Base-by-base conservation (phyloP, 2,329 filamentous ascomycete species). In the Trichoderma semiorbis region DNA sequence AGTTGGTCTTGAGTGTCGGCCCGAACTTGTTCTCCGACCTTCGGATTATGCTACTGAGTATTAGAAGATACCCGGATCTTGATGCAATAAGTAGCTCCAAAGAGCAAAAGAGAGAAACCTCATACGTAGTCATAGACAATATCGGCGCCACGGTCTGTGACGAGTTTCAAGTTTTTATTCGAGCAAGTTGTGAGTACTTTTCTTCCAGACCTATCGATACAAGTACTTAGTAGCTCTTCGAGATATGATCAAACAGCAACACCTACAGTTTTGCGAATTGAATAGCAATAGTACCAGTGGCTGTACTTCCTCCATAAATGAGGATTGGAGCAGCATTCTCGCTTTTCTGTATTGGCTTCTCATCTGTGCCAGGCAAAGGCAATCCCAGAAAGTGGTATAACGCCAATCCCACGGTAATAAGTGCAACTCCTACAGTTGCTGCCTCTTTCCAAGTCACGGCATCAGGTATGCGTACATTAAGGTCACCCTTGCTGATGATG, bases 11-110 rank as follows among this genome's bases (percentile, higher is more conserved):
- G 39, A n/a, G 39, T 43, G 0, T 43, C 39, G 0, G 39, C 3
- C 39, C 39, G 39, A 7, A 43, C 2, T 43, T 43, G 39, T 43
- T 43, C 39, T 7, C 39, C 39, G 18, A 43, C 3, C 16, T 43
- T 43, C 39, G 39, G 39, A 2, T 43, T 43, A 7, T 43, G 39
- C 39, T 43, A 10, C 39, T 43, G 7, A 7, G 1, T n/a, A 18
- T 43, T 43, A 43, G 39, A n/a, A n/a, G 1, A 43, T 43, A 10
- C 7, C 0, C 16, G 3, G 3, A 43, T 43, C 7, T n/a, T 43
- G 0, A 43, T 5, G 7, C 1, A 43, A 5, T 43, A 3, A 10
- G 7, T 3, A 10, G 7, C 18, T 5, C 0, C 0, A 43, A n/a
- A 43, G 0, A n/a, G 1, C 16, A n/a, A 43, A 43, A n/a, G 18